Conservation (phyloP, 2,329 filamentous ascomycete genomes). For the Pseudocercospora pini-densiflorae region DNA sequence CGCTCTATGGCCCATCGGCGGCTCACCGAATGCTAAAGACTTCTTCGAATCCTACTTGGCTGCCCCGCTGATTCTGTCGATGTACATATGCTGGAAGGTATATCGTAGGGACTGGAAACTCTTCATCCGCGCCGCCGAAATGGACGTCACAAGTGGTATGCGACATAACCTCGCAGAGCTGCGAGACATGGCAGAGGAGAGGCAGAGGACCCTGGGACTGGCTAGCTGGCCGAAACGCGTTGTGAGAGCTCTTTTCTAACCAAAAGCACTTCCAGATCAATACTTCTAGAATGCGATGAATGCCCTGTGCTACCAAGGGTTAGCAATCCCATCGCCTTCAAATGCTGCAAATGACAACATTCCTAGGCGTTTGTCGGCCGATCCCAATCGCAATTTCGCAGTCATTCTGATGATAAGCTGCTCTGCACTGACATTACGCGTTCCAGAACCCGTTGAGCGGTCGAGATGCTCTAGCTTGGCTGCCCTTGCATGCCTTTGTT, state of each 20-base stretch:
- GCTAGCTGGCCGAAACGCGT: slow-evolving; percentile 3
- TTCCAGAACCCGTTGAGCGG: too few species aligned
- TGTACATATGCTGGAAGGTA: slow-evolving; percentile 38
- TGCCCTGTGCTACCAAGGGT: background rate
- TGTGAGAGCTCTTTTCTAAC: slow-evolving; percentile 6
- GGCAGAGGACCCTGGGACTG: background rate
- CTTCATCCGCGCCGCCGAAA: slow-evolving; percentile 7
- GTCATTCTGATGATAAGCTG: too few species aligned
- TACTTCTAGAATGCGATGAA: background rate
- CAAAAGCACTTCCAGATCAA: background rate
- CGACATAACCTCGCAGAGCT: background rate
- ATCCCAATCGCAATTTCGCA: too few species aligned
- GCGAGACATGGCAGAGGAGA: slow-evolving; percentile 2
- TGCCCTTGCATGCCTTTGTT: too few species aligned
- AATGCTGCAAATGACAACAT: background rate
- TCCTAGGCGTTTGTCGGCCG: background rate
- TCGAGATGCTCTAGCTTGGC: too few species aligned
- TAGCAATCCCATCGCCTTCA: background rate
- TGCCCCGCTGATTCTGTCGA: slow-evolving; percentile 34
- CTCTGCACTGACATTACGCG: too few species aligned
- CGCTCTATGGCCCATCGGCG: slow-evolving; percentile 71
- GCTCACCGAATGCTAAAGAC: slow-evolving; percentile 17
- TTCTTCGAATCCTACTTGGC: slow-evolving; percentile 39
- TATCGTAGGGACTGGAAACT: slow-evolving; percentile 14
- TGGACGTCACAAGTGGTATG: slow-evolving; percentile 11